Conservation (phyloP, 345 rosid genomes). For the Salix brachista region DNA sequence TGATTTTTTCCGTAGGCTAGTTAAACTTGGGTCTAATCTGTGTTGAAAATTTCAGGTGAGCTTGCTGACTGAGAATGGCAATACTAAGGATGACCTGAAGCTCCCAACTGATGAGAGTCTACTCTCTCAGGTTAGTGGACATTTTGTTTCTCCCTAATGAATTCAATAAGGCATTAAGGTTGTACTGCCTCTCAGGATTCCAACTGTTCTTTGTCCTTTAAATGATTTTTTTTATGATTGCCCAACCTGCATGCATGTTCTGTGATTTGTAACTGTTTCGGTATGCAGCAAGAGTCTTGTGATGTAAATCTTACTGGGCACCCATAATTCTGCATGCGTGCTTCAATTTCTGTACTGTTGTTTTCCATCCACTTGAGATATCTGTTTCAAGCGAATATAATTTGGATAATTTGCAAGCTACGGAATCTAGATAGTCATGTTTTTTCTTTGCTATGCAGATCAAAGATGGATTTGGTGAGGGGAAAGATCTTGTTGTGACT, state of each 20-base stretch:
- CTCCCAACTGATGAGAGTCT: constrained; percentile 31
- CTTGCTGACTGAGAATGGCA: constrained; percentile 32
- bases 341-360: neutral
- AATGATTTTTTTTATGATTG: neutral
- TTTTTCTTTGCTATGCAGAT: constrained; percentile 5
- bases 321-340: neutral
- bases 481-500: constrained; percentile 30
- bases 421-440: neutral
- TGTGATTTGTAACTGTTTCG: neutral
- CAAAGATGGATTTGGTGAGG: constrained; percentile 27
- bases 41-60: constrained; percentile 18
- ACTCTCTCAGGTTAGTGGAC: constrained; percentile 18
- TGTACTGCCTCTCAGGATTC: neutral
- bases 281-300: neutral
- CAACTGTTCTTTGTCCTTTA: neutral
- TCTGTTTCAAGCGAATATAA: neutral
- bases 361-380: neutral
- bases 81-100: constrained; percentile 32
- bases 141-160: neutral
- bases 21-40: neutral
- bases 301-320: neutral
- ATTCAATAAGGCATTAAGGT: neutral
- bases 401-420: neutral
- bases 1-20: neutral
- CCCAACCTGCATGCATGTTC: neutral